Base-by-base conservation (phyloP, 2,329 filamentous ascomycete species). In the Incumbomyces delicatus region DNA sequence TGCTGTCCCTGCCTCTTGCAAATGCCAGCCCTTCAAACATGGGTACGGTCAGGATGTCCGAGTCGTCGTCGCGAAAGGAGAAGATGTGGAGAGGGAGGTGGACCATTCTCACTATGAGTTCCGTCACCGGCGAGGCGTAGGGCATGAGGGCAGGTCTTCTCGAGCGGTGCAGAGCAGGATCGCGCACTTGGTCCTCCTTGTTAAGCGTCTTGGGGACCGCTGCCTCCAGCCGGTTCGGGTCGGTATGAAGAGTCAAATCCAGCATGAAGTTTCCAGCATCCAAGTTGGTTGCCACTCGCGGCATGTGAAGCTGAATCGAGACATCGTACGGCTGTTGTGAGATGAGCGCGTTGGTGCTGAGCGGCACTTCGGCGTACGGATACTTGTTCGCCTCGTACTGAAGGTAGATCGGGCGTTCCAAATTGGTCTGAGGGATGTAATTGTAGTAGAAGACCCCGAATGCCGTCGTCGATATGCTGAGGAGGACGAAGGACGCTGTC, bases 261-360 rank as follows among this genome's bases (percentile, higher is more conserved):
- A 96, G 70, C 92, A 98, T 98, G 72, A 95, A 96, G 67, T 96
- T 96, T 22, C 92, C 92, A 12, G 77, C 76, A 2, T 76, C 76
- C 17, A 85, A 67, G 59, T 98, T 98, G 1, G 74, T 66, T 0
- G 79, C 80, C 2, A 87, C 92, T 34, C 83, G 80, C 14, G 92
- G 92, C 52, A 98, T 72, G 2, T 77, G 75, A 29, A 98, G 73
- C 17, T 78, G 72, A 1, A 96, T 73, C 4, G 77, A 74, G 35
- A 98, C 76, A 63, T 96, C 88, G 71, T 98, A 98, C 40, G 81
- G 75, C 63, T 95, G 90, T 39, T 78, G 73, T 14, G 78, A 71
- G 54, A 83, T 78, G 52, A 92, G 68, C 39, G 77, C 72, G 16
- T 46, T 44, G 3, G 53, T 50, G 10, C 64, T 62, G 11, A 82